These are phyloP conservation scores for Falciphora oryzae DNA, from an alignment of 2,329 filamentous ascomycete genomes.

Conservation along the genomic window DNA sequence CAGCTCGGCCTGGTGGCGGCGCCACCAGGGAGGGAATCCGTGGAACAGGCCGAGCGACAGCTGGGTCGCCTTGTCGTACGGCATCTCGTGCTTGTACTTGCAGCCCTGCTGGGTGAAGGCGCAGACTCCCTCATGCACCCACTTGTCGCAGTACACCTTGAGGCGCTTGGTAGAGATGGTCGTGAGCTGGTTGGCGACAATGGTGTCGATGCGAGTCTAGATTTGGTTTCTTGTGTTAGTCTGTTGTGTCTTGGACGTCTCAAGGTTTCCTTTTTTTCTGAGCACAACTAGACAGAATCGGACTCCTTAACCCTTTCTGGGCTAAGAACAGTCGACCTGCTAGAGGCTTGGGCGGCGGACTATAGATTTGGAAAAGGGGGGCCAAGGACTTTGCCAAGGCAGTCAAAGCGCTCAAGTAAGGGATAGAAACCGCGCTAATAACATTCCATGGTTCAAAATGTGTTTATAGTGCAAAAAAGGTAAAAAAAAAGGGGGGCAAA, in stretches of 20 bases:
- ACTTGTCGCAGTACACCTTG: slow-evolving; percentile 84
- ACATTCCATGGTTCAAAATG: too few species aligned
- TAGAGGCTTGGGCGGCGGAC: too few species aligned
- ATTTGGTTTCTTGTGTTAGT: neutral
- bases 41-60: slow-evolving; percentile 64
- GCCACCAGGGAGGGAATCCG: slow-evolving; percentile 56
- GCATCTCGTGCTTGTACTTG: slow-evolving; percentile 89
- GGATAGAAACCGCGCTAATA: too few species aligned
- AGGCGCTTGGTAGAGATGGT: slow-evolving; percentile 34
- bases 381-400: neutral
- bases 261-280: neutral
- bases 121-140: slow-evolving; percentile 81
- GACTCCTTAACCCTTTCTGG: too few species aligned
- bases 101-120: slow-evolving; percentile 83
- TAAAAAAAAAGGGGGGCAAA: neutral
- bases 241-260: neutral
- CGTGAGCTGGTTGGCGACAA: slow-evolving; percentile 27
- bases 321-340: too few species aligned
- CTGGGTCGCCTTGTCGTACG: slow-evolving; percentile 59
- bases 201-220: slow-evolving; percentile 32
- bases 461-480: neutral
- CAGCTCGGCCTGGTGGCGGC: slow-evolving; percentile 44
- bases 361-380: too few species aligned
- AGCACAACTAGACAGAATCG: too few species aligned
- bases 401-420: neutral